Conservation (phyloP, 2,329 filamentous ascomycete genomes). For the Penicillium sp. region DNA sequence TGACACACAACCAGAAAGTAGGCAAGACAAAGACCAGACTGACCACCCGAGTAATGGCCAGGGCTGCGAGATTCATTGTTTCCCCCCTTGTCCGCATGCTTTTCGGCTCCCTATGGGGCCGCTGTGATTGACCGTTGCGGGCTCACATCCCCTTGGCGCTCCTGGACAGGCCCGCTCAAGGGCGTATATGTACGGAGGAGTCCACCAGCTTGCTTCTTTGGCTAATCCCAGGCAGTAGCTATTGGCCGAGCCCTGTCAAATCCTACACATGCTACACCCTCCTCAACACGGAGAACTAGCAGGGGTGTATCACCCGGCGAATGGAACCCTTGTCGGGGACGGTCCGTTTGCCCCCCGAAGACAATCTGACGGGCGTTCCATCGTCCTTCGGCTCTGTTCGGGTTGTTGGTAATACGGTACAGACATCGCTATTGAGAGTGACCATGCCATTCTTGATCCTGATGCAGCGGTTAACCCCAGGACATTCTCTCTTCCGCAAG, state of each 20-base stretch:
- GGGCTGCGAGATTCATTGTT: constrained; percentile 14
- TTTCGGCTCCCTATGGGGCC: constrained; percentile 8
- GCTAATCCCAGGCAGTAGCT: constrained; percentile 14
- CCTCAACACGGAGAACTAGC: constrained; percentile 11
- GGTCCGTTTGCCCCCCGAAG: constrained; percentile 13
- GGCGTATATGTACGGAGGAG: neutral
- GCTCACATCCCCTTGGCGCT: constrained; percentile 13
- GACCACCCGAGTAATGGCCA: too few species aligned
- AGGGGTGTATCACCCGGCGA: constrained; percentile 16
- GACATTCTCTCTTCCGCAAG: neutral
- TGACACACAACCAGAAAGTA: neutral
- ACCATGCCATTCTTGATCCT: neutral
- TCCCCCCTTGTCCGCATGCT: constrained; percentile 12
- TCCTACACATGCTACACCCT: constrained; percentile 6
- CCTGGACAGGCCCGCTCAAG: constrained; percentile 17
- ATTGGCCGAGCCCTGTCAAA: constrained; percentile 15
- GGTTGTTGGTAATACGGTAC: constrained; percentile 9
- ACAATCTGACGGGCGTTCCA: constrained; percentile 20
- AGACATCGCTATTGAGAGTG: constrained; percentile 5
- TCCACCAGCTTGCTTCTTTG: constrained; percentile 13
- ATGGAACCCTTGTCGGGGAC: constrained; percentile 13
- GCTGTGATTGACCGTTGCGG: constrained; percentile 21
- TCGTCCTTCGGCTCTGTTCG: constrained; percentile 10
- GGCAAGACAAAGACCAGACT: constrained; percentile 1
- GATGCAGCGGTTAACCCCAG: neutral